Percentiles rank a stretch among this genome's conserved stretches.
phyloP scores from a whole-genome alignment of 1,284 basidiomycete species.

The Puccinia novopanici region DNA sequence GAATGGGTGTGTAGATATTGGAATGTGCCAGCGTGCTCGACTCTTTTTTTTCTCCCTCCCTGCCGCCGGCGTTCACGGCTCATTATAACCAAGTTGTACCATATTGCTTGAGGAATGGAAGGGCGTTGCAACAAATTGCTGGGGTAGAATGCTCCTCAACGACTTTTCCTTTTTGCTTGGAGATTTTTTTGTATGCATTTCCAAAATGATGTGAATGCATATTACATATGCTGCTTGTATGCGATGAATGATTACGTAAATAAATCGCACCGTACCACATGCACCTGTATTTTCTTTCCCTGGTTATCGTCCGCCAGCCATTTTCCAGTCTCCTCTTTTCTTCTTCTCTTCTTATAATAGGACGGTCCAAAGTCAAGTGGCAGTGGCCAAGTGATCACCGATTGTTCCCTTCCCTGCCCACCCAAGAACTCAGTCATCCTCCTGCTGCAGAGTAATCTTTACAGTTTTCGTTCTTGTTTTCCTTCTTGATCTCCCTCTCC shows the following conservation, averaged over 20 bases:
- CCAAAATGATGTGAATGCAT: constrained; percentile 19
- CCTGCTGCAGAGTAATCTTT: neutral
- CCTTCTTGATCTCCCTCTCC: neutral
- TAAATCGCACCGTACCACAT: neutral
- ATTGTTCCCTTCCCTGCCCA: neutral
- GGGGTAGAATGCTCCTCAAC: neutral
- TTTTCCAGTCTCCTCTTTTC: neutral
- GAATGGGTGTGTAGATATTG: neutral
- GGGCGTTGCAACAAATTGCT: neutral
- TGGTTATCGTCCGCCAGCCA: no score
- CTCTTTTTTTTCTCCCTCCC: neutral
- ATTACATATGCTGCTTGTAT: constrained; percentile 25
- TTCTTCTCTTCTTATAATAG: neutral
- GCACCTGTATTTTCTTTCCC: neutral
- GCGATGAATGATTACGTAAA: neutral
- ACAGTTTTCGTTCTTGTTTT: constrained; percentile 13
- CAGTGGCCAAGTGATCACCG: no score
- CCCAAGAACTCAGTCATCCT: neutral
- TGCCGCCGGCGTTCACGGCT: neutral
- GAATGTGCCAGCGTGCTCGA: neutral
- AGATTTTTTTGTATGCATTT: constrained; percentile 9
- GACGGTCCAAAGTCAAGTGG: no score
- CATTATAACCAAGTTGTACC: no score
- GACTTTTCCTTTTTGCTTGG: neutral
- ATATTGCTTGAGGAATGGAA: no score